Conservation (phyloP, 2,329 filamentous ascomycete species). For the Fusarium lateritium region DNA sequence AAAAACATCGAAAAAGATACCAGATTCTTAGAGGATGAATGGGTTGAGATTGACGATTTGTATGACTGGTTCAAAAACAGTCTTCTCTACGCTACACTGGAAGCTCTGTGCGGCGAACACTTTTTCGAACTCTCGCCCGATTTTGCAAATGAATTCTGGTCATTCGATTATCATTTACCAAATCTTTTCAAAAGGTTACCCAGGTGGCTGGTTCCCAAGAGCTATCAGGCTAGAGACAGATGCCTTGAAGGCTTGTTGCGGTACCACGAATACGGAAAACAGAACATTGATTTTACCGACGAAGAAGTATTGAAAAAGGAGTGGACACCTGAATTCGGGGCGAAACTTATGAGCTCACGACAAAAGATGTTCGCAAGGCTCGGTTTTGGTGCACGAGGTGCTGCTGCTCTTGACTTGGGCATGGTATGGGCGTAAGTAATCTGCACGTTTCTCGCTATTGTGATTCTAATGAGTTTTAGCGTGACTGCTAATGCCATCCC, state of each 20-base stretch:
- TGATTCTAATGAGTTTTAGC: not conserved
- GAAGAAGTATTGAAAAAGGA: conserved; percentile 22
- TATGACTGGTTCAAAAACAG: conserved; percentile 30
- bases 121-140: conserved; percentile 33
- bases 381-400: conserved; percentile 28
- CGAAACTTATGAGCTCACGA: conserved; percentile 48
- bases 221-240: conserved; percentile 37
- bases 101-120: conserved; percentile 25
- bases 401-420: conserved; percentile 43
- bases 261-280: conserved; percentile 29
- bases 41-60: conserved; percentile 33
- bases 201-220: conserved; percentile 29
- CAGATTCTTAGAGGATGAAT: conserved; percentile 8
- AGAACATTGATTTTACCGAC: conserved; percentile 17
- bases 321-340: conserved; percentile 45
- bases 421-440: conserved; percentile 43
- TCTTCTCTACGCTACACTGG: conserved; percentile 22
- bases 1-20: conserved; percentile 11
- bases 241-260: conserved; percentile 18
- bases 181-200: conserved; percentile 40
- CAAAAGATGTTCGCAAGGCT: conserved; percentile 34
- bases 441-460: rapidly evolving
- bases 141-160: conserved; percentile 41
- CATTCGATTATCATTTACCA: conserved; percentile 37
- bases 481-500: conserved; percentile 44